Conservation (phyloP, 352 stramenopile genomes). For the Thalassiosira delicatula region DNA sequence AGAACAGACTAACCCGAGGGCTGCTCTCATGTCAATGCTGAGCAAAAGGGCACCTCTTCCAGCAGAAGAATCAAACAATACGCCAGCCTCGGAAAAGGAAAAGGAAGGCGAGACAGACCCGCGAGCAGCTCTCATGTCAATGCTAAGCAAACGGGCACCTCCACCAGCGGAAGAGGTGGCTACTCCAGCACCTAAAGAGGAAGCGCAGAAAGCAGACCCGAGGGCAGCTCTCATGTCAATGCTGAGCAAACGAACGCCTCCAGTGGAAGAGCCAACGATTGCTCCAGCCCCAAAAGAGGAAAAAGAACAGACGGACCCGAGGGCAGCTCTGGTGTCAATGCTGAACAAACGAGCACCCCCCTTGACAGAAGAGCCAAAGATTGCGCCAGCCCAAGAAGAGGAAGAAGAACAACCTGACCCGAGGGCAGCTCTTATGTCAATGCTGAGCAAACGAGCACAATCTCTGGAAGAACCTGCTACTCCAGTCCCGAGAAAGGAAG, state of each 20-base stretch:
- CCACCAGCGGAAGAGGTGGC: neutral
- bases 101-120: neutral
- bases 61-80: constrained; percentile 1
- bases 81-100: no score
- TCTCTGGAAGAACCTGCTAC: no score
- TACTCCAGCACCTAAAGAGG: neutral
- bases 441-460: constrained; percentile 23
- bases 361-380: neutral
- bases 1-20: neutral
- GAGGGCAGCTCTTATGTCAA: constrained; percentile 22
- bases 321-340: neutral
- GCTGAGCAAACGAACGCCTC: constrained; percentile 11
- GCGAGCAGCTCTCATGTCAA: constrained; percentile 8
- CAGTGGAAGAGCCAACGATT: neutral
- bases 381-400: neutral
- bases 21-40: constrained; percentile 29
- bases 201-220: constrained; percentile 23
- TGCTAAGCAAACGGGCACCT: constrained; percentile 16
- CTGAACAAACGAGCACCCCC: neutral
- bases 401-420: neutral
- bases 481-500: neutral
- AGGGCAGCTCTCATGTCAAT: constrained; percentile 31
- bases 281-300: neutral
- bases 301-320: constrained; percentile 15
- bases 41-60: neutral